These are phyloP conservation scores for Colletotrichum sp. DNA, from an alignment of 2,329 filamentous ascomycete genomes.

Conservation along the genomic window DNA sequence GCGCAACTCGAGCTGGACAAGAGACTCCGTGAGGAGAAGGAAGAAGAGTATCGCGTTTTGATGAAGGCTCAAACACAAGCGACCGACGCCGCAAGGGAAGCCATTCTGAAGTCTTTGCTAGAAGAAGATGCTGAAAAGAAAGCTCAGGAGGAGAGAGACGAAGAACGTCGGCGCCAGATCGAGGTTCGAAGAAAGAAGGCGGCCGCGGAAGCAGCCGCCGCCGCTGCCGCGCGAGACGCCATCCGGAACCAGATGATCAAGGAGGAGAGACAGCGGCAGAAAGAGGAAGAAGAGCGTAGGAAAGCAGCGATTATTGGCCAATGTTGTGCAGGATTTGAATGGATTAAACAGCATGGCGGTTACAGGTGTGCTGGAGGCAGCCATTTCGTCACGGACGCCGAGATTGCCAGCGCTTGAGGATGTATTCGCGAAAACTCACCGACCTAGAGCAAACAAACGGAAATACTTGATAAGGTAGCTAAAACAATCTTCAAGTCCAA, in stretches of 20 bases:
- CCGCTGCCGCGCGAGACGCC: constrained; percentile 35
- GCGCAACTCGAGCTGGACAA: not conserved
- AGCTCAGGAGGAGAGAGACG: constrained; percentile 38
- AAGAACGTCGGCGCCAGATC: constrained; percentile 38
- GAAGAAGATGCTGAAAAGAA: constrained; percentile 25
- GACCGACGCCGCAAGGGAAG: not conserved
- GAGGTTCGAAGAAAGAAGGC: constrained; percentile 27
- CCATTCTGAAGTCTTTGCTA: not conserved
- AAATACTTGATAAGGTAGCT: not conserved
- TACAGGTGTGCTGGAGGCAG: constrained; percentile 67
- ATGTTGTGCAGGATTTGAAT: constrained; percentile 62
- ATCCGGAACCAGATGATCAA: constrained; percentile 40
- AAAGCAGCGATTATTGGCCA: constrained; percentile 58
- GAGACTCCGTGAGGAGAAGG: not conserved
- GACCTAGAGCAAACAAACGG: not conserved
- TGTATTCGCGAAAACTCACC: not conserved
- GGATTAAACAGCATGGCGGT: constrained; percentile 64
- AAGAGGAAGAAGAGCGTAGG: constrained; percentile 41
- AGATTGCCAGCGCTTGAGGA: constrained; percentile 22
- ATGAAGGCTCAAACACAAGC: not conserved
- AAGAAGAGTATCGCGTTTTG: not conserved
- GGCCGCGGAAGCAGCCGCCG: not conserved
- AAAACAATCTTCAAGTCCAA: not conserved
- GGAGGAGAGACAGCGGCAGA: constrained; percentile 41
- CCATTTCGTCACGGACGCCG: constrained; percentile 56